These are phyloP conservation scores for Cordyceps farinosa DNA, from an alignment of 2,329 filamentous ascomycete genomes.

Conservation along the genomic window DNA sequence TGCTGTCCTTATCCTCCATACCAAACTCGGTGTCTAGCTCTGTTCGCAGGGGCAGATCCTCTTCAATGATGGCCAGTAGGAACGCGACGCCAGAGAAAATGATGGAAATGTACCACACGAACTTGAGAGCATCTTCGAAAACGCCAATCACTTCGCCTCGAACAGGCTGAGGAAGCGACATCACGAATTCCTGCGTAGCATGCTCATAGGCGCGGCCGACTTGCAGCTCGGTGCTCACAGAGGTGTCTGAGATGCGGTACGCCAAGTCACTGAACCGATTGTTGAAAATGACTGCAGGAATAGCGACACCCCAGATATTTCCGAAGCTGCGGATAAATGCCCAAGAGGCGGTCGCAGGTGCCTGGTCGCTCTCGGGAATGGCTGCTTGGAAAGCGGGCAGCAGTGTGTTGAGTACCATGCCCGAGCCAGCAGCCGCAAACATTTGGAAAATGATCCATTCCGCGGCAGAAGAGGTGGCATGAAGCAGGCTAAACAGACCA, in stretches of 20 bases:
- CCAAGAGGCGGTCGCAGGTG: conserved; percentile 36
- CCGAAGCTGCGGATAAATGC: conserved; percentile 44
- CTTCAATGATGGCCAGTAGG: conserved; percentile 26
- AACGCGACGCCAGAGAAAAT: conserved; percentile 24
- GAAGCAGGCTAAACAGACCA: conserved; percentile 40
- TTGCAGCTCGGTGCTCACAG: conserved; percentile 20
- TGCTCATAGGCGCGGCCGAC: conserved; percentile 29
- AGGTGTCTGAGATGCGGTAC: neutral
- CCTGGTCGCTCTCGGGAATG: conserved; percentile 33
- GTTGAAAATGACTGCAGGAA: conserved; percentile 42
- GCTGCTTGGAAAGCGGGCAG: conserved; percentile 42
- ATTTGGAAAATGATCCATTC: conserved; percentile 41
- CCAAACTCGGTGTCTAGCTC: conserved; percentile 30
- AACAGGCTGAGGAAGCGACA: conserved; percentile 21
- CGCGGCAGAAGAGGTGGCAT: conserved; percentile 28
- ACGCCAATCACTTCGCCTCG: conserved; percentile 26
- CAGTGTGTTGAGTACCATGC: conserved; percentile 40
- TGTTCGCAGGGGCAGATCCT: conserved; percentile 25
- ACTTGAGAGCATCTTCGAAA: conserved; percentile 24
- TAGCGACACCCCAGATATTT: conserved; percentile 41
- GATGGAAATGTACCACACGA: conserved; percentile 25
- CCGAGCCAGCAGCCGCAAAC: conserved; percentile 38
- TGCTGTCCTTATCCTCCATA: neutral
- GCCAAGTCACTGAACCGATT: conserved; percentile 19
- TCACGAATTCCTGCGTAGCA: conserved; percentile 26